These are phyloP conservation scores for Globisporangium ultimum DNA, from an alignment of 352 stramenopile species.

Conservation along the genomic window DNA sequence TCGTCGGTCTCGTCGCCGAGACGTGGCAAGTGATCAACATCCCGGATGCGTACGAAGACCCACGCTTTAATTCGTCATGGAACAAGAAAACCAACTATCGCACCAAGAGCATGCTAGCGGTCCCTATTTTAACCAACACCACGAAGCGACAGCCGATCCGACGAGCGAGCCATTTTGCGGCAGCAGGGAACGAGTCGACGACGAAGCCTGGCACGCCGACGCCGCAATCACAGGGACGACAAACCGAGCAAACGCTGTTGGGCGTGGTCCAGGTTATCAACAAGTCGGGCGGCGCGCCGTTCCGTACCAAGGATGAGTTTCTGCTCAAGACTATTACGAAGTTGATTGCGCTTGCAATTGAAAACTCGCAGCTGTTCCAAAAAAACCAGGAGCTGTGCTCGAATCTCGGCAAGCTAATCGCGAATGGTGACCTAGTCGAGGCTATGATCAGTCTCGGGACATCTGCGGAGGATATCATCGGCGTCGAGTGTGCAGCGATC, in stretches of 20 bases:
- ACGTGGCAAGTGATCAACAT: conserved; percentile 65
- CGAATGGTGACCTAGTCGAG: conserved; percentile 54
- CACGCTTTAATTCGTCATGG: conserved; percentile 76
- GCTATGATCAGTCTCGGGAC: conserved; percentile 47
- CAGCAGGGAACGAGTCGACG: not conserved
- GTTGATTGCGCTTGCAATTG: conserved; percentile 72
- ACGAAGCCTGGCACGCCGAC: not conserved
- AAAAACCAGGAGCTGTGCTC: conserved; percentile 70
- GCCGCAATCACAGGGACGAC: conserved; percentile 2
- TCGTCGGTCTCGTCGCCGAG: conserved; percentile 72
- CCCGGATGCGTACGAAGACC: conserved; percentile 67
- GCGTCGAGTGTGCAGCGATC: conserved; percentile 60
- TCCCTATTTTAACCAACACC: conserved; percentile 62
- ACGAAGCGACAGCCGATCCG: conserved; percentile 17
- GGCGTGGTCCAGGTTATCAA: conserved; percentile 83
- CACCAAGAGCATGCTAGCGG: conserved; percentile 76
- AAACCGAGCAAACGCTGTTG: conserved; percentile 38
- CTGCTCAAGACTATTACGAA: conserved; percentile 72
- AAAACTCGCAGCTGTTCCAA: conserved; percentile 81
- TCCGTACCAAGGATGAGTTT: conserved; percentile 79
- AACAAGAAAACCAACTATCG: conserved; percentile 79
- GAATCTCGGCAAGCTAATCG: conserved; percentile 62
- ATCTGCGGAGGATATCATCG: conserved; percentile 67
- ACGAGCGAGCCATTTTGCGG: conserved; percentile 8
- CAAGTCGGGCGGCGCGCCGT: conserved; percentile 70